These are phyloP conservation scores for Inga oerstediana DNA, from an alignment of 306 rosid genomes.

Conservation along the genomic window DNA sequence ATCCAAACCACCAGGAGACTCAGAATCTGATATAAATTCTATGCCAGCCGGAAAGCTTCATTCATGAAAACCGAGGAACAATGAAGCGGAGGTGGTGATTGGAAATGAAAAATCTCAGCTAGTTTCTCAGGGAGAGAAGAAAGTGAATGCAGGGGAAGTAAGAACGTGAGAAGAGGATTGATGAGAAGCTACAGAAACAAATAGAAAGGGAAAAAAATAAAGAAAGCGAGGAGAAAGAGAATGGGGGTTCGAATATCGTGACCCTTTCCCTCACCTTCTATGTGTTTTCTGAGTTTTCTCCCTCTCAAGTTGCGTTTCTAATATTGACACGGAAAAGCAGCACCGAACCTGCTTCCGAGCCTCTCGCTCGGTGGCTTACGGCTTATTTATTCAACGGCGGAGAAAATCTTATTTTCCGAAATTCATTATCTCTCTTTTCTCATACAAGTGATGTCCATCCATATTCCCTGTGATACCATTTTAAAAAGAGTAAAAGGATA, in stretches of 20 bases:
- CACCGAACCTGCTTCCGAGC: conserved; percentile 84
- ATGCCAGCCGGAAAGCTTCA: conserved; percentile 15
- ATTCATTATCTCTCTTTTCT: not conserved
- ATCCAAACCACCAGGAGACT: not conserved
- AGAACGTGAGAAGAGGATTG: conserved; percentile 28
- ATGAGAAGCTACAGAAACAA: not conserved
- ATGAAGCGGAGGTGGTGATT: not conserved
- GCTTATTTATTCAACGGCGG: conserved; percentile 51
- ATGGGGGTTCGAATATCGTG: conserved; percentile 21
- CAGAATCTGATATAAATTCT: conserved; percentile 31
- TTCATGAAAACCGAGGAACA: not conserved
- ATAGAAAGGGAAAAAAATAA: conserved; percentile 27
- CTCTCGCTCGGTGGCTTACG: conserved; percentile 63
- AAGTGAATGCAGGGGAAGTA: conserved; percentile 8
- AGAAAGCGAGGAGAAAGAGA: conserved; percentile 40
- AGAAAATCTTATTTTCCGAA: conserved; percentile 12
- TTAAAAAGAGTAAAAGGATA: not conserved
- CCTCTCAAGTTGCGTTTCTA: conserved; percentile 40
- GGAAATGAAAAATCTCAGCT: not conserved
- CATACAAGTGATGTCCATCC: not conserved
- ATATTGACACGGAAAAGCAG: conserved; percentile 48
- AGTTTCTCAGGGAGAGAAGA: conserved; percentile 28
- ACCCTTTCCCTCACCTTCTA: conserved; percentile 37
- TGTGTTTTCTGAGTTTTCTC: conserved; percentile 14
- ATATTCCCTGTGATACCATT: not conserved